Evolutionary conservation across 2,329 filamentous ascomycete species (phyloP).

Genomic region (Magnaporthiopsis rhizophila): DNA sequence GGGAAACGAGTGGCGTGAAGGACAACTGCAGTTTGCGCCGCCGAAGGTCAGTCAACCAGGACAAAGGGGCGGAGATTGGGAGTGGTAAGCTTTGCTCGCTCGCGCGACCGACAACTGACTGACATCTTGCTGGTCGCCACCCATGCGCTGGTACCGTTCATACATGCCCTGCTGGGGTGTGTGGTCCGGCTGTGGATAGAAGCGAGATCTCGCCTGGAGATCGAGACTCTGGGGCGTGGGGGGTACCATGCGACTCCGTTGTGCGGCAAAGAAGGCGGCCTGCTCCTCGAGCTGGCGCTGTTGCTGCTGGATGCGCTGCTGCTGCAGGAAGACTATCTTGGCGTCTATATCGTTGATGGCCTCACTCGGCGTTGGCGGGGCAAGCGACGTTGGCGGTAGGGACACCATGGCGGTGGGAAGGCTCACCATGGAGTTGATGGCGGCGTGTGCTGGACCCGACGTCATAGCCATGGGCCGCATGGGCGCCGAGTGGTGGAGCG

Average conservation of each 20-base stretch:
- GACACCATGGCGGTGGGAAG: constrained; percentile 29
- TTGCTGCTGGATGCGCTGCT: constrained; percentile 55
- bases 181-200: constrained; percentile 51
- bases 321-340: constrained; percentile 58
- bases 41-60: background rate
- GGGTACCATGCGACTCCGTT: constrained; percentile 55
- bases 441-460: background rate
- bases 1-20: constrained; percentile 75
- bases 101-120: constrained; percentile 18
- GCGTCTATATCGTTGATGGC: constrained; percentile 53
- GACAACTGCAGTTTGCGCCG: constrained; percentile 46
- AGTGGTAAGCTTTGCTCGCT: background rate
- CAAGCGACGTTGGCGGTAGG: constrained; percentile 31
- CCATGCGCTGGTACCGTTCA: constrained; percentile 55
- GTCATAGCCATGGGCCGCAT: constrained; percentile 2
- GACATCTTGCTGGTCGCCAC: constrained; percentile 61
- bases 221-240: constrained; percentile 77
- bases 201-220: constrained; percentile 55
- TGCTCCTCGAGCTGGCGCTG: constrained; percentile 52
- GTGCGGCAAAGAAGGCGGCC: constrained; percentile 43
- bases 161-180: constrained; percentile 47
- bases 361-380: constrained; percentile 38
- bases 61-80: background rate
- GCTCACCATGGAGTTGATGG: constrained; percentile 14
- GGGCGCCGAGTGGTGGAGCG: constrained; percentile 1